These are phyloP conservation scores for Ceriops decandra DNA, from an alignment of 345 rosid species.

Conservation along the genomic window DNA sequence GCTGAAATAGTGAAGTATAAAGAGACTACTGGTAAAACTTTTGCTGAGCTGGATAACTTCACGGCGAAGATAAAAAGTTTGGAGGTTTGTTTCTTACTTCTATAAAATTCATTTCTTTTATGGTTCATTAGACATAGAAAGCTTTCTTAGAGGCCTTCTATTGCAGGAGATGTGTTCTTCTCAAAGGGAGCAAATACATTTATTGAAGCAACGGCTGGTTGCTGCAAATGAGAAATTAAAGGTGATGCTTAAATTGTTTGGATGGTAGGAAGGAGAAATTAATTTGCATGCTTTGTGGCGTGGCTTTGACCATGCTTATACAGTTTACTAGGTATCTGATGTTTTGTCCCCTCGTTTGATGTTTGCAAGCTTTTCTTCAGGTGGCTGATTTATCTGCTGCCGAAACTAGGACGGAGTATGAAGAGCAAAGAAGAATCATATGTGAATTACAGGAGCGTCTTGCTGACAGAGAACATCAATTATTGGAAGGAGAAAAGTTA, in stretches of 20 bases:
- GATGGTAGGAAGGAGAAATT: too few species aligned
- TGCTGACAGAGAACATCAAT: conserved; percentile 52
- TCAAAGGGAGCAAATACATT: conserved; percentile 62
- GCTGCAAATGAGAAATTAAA: conserved; percentile 75
- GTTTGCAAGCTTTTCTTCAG: conserved; percentile 28
- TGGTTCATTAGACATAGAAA: neutral
- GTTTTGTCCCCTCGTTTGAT: neutral
- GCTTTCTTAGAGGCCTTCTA: conserved; percentile 9
- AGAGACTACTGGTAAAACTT: conserved; percentile 74
- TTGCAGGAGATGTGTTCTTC: conserved; percentile 75
- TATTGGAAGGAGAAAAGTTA: conserved; percentile 69
- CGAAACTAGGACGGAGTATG: conserved; percentile 48
- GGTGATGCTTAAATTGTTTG: conserved; percentile 34
- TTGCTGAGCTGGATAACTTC: conserved; percentile 58
- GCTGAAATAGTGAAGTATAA: conserved; percentile 52
- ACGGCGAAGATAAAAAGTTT: conserved; percentile 52
- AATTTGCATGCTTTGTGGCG: too few species aligned
- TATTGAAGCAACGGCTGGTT: conserved; percentile 54
- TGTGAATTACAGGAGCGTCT: conserved; percentile 52
- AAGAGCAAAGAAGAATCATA: conserved; percentile 42
- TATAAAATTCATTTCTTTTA: neutral
- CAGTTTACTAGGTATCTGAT: neutral
- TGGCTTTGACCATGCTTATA: neutral
- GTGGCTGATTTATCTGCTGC: conserved; percentile 50
- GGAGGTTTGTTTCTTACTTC: conserved; percentile 53